Conservation (phyloP, 805 yeast species). For the Candida awuae region DNA sequence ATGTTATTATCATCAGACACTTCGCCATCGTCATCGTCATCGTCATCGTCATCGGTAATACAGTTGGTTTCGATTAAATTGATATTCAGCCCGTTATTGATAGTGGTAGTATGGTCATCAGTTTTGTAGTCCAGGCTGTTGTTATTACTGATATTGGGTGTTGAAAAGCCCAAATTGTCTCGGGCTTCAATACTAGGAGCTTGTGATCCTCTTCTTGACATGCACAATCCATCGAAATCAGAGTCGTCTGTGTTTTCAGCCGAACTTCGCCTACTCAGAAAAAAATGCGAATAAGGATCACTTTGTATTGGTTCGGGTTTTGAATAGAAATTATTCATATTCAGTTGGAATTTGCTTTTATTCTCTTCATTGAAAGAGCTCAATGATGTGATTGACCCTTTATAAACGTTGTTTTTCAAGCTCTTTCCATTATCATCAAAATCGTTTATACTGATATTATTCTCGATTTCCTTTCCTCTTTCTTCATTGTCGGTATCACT, state of each 20-base stretch:
- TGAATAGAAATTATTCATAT: conserved; percentile 12
- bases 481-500: conserved; percentile 11
- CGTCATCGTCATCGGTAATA: neutral
- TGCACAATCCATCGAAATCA: conserved; percentile 4
- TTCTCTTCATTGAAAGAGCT: conserved; percentile 16
- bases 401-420: conserved; percentile 5
- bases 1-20: conserved; percentile 11
- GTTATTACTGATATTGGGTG: neutral
- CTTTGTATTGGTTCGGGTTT: conserved; percentile 6
- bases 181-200: neutral
- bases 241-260: neutral
- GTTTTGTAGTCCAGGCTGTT: too few species aligned
- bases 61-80: too few species aligned
- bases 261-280: conserved; percentile 3
- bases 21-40: conserved; percentile 2
- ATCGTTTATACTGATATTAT: neutral
- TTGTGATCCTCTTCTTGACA: conserved; percentile 1
- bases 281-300: conserved; percentile 16
- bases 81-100: too few species aligned
- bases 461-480: neutral
- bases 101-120: neutral
- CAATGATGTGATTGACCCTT: conserved; percentile 14
- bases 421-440: conserved; percentile 4
- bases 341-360: conserved; percentile 12
- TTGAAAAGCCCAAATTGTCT: too few species aligned